Conservation (phyloP, 2,329 filamentous ascomycete genomes). For the Cladophialophora chaetospira region DNA sequence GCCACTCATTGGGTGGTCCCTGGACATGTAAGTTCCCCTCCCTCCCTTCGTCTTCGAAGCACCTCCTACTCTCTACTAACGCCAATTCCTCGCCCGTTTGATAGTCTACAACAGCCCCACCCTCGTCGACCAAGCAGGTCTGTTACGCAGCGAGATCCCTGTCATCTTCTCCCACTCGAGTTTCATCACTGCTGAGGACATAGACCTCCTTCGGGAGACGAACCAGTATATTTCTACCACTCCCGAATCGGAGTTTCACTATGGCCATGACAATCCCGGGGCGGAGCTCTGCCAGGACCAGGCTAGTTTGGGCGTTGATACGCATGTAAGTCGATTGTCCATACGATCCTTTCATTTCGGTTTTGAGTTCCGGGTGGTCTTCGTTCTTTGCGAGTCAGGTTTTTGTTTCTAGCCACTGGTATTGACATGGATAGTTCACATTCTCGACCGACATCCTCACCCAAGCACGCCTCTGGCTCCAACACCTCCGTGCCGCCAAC, state of each 20-base stretch:
- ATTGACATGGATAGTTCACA: no score
- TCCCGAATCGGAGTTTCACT: slow-evolving; percentile 62
- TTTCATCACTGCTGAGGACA: slow-evolving; percentile 33
- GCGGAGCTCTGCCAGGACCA: slow-evolving; percentile 53
- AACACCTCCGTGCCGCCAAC: slow-evolving; percentile 43
- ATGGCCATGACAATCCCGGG: slow-evolving; percentile 54
- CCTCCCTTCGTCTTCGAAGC: no score
- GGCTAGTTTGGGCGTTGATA: slow-evolving; percentile 57
- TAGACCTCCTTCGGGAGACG: slow-evolving; percentile 48
- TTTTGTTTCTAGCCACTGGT: no score
- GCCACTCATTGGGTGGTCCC: background rate
- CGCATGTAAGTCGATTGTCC: no score
- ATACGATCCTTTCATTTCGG: no score
- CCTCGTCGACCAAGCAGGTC: background rate
- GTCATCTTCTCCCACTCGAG: slow-evolving; percentile 8
- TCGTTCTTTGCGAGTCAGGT: no score
- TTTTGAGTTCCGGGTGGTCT: no score
- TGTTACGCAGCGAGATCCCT: background rate
- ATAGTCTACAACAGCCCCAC: background rate
- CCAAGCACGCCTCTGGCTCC: slow-evolving; percentile 59
- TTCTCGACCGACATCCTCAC: slow-evolving; percentile 55
- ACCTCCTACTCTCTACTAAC: no score
- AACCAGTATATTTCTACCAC: slow-evolving; percentile 61
- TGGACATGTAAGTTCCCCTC: background rate
- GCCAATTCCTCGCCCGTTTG: no score